Percentiles rank a stretch among this genome's conserved stretches.
Evolutionary conservation across 768 basidiomycete genomes (phyloP).

Genomic region (Paxillus ammoniavirescens): DNA sequence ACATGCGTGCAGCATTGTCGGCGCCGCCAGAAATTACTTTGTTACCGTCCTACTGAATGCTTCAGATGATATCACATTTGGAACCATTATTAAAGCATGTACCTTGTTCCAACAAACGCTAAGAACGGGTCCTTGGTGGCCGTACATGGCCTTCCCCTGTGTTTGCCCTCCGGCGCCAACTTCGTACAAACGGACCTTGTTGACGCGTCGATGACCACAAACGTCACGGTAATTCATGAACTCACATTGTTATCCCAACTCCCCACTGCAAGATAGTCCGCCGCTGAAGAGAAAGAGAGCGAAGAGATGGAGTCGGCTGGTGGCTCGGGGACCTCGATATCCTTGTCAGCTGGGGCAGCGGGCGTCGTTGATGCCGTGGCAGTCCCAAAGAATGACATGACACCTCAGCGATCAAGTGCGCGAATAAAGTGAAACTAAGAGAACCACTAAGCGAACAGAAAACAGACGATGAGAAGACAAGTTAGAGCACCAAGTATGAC

Average conservation of each 20-base stretch:
- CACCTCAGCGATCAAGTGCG: not conserved
- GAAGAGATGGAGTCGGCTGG: constrained; percentile 87
- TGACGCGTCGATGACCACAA: constrained; percentile 7
- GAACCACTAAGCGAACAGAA: not conserved
- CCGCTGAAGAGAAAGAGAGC: constrained; percentile 78
- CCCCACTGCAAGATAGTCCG: constrained; percentile 88
- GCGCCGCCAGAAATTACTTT: constrained; percentile 91
- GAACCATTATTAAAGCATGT: not conserved
- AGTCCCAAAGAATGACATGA: constrained; percentile 45
- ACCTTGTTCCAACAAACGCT: constrained; percentile 92
- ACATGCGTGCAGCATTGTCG: constrained; percentile 94
- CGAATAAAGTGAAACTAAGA: not conserved
- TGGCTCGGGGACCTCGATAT: constrained; percentile 77
- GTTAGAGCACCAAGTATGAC: not conserved
- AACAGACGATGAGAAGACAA: not conserved
- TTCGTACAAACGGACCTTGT: constrained; percentile 89
- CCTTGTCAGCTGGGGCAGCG: constrained; percentile 55
- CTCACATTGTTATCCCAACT: constrained; percentile 93
- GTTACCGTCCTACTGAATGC: constrained; percentile 67
- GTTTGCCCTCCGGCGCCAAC: constrained; percentile 77
- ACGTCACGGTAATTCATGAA: not conserved
- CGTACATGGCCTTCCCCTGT: constrained; percentile 87
- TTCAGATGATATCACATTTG: constrained; percentile 1
- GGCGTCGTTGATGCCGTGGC: constrained; percentile 35
- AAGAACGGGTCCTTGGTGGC: constrained; percentile 87